Base-by-base conservation (phyloP, 768 basidiomycete species). In the Paxillus rubicundulus region DNA sequence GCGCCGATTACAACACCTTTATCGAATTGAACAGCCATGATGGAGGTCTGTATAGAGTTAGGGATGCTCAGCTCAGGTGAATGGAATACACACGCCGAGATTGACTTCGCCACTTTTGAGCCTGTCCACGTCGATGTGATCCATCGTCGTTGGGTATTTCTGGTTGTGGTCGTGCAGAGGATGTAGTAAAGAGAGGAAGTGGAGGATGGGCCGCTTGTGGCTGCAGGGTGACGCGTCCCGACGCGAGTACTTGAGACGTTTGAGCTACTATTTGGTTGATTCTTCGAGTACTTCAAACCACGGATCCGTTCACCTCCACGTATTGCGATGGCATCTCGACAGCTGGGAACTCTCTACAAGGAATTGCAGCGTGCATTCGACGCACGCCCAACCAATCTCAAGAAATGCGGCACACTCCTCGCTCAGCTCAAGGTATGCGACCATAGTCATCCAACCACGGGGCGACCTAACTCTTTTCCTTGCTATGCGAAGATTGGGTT, bases 21-120 rank as follows among this genome's bases (percentile, higher is more conserved):
- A 32, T 92, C 78, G 76, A 99, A 99, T 64, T 94, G 92, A 57
- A 98, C 95, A 49, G 97, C 96, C 95, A 98, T 98, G 70, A 99
- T 98, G 39, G 96, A 98, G 50, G 96, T 99, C 92, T 98, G 62
- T 5, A 53, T n/a, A 36, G 13, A 20, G 53, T 16, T 38, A 50
- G 14, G 16, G 32, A 4, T 3, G 24, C 24, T 38, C 7, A 5
- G 24, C 0, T n/a, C 40, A 1, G 54, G 40, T 18, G 20, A 24
- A n/a, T n/a, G 16, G 34, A 14, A 51, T 36, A 80, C 91, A 64
- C 73, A 96, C 94, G 59, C 94, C 94, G 62, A 98, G 86, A 79
- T 98, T 94, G 68, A 98, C 89, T 79, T 98, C 96, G 62, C 96
- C 95, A 41, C 79, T 76, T 77, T 98, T 98, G 72, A 98, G 85